A percentile compares a stretch with the other conserved stretches of the same genome.
phyloP scores from a whole-genome alignment of 2,329 filamentous ascomycete species.

The Lecanicillium sp. region DNA sequence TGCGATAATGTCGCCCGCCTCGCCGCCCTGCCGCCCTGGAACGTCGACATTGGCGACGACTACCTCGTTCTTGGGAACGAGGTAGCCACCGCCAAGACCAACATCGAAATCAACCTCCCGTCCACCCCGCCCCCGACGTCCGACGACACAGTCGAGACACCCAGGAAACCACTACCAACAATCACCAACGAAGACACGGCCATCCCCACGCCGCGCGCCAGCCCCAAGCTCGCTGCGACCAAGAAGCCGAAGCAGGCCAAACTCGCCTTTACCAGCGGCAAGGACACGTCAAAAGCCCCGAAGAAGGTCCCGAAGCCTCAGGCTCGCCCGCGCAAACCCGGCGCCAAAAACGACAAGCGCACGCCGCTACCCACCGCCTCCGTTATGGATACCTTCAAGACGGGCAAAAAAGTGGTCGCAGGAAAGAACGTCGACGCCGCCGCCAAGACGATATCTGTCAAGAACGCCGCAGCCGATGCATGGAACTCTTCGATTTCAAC shows the following conservation, averaged over 20 bases:
- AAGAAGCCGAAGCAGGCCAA: constrained; percentile 49
- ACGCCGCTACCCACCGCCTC: constrained; percentile 31
- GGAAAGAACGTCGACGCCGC: constrained; percentile 2
- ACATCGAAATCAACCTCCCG: constrained; percentile 23
- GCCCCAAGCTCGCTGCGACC: constrained; percentile 42
- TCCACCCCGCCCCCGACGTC: constrained; percentile 23
- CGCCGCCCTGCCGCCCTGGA: constrained; percentile 56
- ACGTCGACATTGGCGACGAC: constrained; percentile 46
- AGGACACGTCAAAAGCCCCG: constrained; percentile 17
- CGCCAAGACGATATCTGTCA: background rate
- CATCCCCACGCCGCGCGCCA: constrained; percentile 54
- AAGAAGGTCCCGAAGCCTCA: constrained; percentile 26
- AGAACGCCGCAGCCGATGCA: background rate
- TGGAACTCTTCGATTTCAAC: too few relatives aligned
- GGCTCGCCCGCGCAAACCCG: constrained; percentile 26
- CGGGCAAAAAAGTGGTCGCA: constrained; percentile 30
- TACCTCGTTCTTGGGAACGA: constrained; percentile 41
- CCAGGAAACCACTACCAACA: constrained; percentile 17
- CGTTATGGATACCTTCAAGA: constrained; percentile 38
- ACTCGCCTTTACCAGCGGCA: constrained; percentile 36
- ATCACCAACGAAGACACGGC: constrained; percentile 38
- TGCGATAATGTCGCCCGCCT: constrained; percentile 81
- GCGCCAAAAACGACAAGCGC: constrained; percentile 30
- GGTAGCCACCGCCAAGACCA: constrained; percentile 33
- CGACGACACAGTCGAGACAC: constrained; percentile 18